Conservation (phyloP, 1,139 yeast species). For the Arxiozyma telluris region DNA sequence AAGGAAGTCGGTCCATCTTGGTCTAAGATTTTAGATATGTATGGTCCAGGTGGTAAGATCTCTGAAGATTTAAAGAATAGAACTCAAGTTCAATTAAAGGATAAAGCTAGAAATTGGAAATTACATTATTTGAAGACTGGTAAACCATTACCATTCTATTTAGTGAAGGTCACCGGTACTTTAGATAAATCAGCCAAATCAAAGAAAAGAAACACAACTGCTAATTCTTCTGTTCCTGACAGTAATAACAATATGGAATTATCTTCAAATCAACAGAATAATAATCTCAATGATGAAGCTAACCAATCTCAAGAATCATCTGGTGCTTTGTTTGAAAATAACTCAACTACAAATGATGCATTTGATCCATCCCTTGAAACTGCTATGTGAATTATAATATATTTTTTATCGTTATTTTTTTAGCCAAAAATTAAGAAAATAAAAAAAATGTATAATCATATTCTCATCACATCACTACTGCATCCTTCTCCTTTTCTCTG, state of each 20-base stretch:
- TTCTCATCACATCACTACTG: neutral
- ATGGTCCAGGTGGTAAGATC: constrained; percentile 87
- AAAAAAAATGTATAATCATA: too few relatives aligned
- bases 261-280: constrained; percentile 4
- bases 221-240: neutral
- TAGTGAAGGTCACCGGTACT: constrained; percentile 81
- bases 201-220: constrained; percentile 20
- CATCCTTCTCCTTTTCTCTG: neutral
- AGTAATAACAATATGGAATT: neutral
- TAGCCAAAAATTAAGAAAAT: neutral
- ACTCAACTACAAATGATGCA: constrained; percentile 11
- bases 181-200: constrained; percentile 46
- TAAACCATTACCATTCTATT: constrained; percentile 65
- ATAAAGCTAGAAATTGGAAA: constrained; percentile 93
- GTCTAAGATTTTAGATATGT: constrained; percentile 78
- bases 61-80: constrained; percentile 79
- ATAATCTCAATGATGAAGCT: neutral
- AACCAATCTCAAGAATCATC: constrained; percentile 3
- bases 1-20: constrained; percentile 83
- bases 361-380: constrained; percentile 20
- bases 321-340: constrained; percentile 11
- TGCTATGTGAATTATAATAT: constrained; percentile 8
- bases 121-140: constrained; percentile 69
- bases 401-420: neutral
- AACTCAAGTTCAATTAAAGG: constrained; percentile 85